Evolutionary conservation across 768 basidiomycete genomes (phyloP).

Genomic region (Trametes cingulata): DNA sequence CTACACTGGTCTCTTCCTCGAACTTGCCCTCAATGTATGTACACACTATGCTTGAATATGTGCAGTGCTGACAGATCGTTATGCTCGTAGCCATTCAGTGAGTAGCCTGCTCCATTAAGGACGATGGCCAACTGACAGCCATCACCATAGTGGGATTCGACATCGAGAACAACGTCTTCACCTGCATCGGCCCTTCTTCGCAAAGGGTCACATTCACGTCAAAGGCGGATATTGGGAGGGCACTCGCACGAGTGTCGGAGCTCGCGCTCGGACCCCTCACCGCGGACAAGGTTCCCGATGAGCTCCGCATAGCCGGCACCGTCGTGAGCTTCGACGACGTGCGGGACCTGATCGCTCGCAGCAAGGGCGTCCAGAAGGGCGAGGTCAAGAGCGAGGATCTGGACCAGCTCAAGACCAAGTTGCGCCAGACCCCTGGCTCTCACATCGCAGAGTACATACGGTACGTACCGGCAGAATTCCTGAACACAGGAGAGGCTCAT

Average conservation of each 20-base stretch:
- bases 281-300: slow-evolving; percentile 14
- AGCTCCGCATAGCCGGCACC: slow-evolving; percentile 20
- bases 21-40: slow-evolving; percentile 5
- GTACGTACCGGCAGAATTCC: neutral
- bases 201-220: slow-evolving; percentile 18
- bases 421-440: neutral
- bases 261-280: slow-evolving; percentile 16
- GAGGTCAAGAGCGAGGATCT: slow-evolving; percentile 8
- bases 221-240: slow-evolving; percentile 17
- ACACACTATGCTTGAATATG: neutral
- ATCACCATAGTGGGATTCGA: slow-evolving; percentile 25
- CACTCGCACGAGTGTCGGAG: slow-evolving; percentile 18
- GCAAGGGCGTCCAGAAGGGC: slow-evolving; percentile 10
- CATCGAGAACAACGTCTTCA: slow-evolving; percentile 14
- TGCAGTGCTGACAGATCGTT: neutral
- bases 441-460: slow-evolving; percentile 5
- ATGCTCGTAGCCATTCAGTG: neutral
- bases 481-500: no score
- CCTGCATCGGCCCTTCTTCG: slow-evolving; percentile 17
- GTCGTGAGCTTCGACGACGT: neutral
- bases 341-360: neutral
- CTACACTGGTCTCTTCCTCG: slow-evolving; percentile 23
- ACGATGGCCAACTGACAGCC: neutral
- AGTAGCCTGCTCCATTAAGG: neutral
- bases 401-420: neutral